These are phyloP conservation scores for Halophytophthora batemanensis DNA, from an alignment of 352 stramenopile species.

Conservation along the genomic window DNA sequence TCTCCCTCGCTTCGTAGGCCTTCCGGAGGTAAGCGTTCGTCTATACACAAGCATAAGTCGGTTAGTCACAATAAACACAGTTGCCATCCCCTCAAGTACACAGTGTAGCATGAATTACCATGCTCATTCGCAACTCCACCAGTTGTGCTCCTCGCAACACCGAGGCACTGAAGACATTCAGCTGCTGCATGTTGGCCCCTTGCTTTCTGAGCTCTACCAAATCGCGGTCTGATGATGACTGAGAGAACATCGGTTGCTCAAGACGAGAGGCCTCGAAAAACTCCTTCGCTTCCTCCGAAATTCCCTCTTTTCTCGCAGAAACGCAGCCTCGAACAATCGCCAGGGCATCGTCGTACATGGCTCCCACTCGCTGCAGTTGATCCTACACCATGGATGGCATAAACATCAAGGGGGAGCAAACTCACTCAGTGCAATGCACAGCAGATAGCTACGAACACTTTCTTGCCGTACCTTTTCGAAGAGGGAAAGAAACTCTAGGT, in stretches of 20 bases:
- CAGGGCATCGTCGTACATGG: constrained; percentile 5
- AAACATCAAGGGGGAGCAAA: too few species aligned
- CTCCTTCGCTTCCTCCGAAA: constrained; percentile 10
- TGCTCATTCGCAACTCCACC: neutral
- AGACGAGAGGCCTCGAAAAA: constrained; percentile 8
- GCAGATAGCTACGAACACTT: neutral
- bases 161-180: constrained; percentile 6
- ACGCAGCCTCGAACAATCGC: constrained; percentile 1
- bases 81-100: neutral
- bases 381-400: neutral
- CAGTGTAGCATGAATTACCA: neutral
- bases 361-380: constrained; percentile 5
- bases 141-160: constrained; percentile 11
- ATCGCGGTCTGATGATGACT: neutral
- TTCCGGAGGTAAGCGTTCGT: too few species aligned
- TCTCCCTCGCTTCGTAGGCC: too few species aligned
- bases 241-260: constrained; percentile 5
- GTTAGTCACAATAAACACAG: too few species aligned
- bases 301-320: neutral
- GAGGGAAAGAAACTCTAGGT: constrained; percentile 2
- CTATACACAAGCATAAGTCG: too few species aligned
- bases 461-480: constrained; percentile 14
- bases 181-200: constrained; percentile 7
- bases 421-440: too few species aligned
- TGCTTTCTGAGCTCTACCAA: constrained; percentile 7